phyloP scores from a whole-genome alignment of 2,329 filamentous ascomycete genomes.

The Alternaria hordeiaustralica region DNA sequence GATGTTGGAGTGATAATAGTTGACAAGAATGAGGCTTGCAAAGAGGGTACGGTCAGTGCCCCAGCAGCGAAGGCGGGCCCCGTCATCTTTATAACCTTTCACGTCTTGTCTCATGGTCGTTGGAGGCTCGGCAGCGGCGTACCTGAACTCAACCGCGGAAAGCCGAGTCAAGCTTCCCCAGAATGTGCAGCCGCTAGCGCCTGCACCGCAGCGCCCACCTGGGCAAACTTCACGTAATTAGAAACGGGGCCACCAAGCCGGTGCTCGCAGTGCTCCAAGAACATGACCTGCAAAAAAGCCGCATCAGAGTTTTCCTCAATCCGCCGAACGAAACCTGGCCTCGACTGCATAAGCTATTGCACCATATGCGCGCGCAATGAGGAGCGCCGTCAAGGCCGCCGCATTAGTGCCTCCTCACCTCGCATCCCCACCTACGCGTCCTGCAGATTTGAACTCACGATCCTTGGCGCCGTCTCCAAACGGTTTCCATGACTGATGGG shows the following conservation, averaged over 20 bases:
- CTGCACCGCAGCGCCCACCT: conserved; percentile 21
- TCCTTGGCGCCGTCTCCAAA: conserved; percentile 32
- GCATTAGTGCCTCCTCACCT: conserved; percentile 5
- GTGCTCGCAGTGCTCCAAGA: conserved; percentile 3
- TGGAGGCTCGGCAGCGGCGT: conserved; percentile 10
- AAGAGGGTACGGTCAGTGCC: background rate
- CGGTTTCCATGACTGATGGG: conserved; percentile 33
- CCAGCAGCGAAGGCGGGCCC: background rate
- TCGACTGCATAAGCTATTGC: conserved; percentile 6
- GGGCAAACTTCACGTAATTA: conserved; percentile 34
- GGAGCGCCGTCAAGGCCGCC: background rate
- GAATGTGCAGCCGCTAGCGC: conserved; percentile 16
- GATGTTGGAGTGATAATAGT: background rate
- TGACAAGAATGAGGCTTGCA: background rate
- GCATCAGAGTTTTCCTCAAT: conserved; percentile 34
- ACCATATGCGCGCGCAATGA: conserved; percentile 18
- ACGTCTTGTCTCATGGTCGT: background rate
- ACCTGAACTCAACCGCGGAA: conserved; percentile 22
- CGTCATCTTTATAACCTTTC: conserved; percentile 1
- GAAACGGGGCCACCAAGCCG: conserved; percentile 4
- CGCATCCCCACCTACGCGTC: conserved; percentile 12
- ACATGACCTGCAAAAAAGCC: conserved; percentile 28
- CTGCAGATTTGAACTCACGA: conserved; percentile 35
- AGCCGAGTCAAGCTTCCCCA: conserved; percentile 21
- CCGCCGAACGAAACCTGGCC: conserved; percentile 2